Percentiles rank a stretch among this genome's conserved stretches.
Evolutionary conservation across 2,329 filamentous ascomycete genomes (phyloP).

Genomic region (Hyphodiscus sp.): DNA sequence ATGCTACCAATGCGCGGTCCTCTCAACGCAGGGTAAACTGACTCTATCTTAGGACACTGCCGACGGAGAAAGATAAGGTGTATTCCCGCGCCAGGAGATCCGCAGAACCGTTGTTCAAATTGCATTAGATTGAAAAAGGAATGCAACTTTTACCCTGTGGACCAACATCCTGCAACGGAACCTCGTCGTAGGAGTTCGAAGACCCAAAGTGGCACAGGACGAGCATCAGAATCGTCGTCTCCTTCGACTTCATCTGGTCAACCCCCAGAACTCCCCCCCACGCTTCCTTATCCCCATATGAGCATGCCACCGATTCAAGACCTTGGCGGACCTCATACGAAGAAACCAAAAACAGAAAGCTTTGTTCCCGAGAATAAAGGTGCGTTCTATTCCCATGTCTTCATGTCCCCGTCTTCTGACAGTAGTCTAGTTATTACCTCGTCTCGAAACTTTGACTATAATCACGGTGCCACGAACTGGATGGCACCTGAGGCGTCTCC

Average conservation of each 20-base stretch:
- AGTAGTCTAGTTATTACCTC: conserved; percentile 21
- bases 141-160: conserved; percentile 86
- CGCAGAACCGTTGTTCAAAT: conserved; percentile 75
- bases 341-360: conserved; percentile 31
- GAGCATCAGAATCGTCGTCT: conserved; percentile 42
- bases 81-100: conserved; percentile 66
- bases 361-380: conserved; percentile 30
- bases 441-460: conserved; percentile 26
- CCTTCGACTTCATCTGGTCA: conserved; percentile 40
- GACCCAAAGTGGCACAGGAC: conserved; percentile 26
- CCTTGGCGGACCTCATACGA: conserved; percentile 38
- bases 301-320: conserved; percentile 39
- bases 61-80: conserved; percentile 91
- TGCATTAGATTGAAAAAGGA: conserved; percentile 93
- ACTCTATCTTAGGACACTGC: conserved; percentile 63
- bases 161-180: conserved; percentile 55
- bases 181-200: conserved; percentile 37
- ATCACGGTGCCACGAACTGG: conserved; percentile 25
- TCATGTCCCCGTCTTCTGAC: conserved; percentile 13
- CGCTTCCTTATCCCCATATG: conserved; percentile 37
- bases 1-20: background rate
- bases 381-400: conserved; percentile 8
- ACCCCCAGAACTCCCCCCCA: conserved; percentile 36
- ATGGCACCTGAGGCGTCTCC: conserved; percentile 26
- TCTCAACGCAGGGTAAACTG: conserved; percentile 9